Base-by-base conservation (phyloP, 192 early-diverging fungal genomes). In the Phycomyces nitens region DNA sequence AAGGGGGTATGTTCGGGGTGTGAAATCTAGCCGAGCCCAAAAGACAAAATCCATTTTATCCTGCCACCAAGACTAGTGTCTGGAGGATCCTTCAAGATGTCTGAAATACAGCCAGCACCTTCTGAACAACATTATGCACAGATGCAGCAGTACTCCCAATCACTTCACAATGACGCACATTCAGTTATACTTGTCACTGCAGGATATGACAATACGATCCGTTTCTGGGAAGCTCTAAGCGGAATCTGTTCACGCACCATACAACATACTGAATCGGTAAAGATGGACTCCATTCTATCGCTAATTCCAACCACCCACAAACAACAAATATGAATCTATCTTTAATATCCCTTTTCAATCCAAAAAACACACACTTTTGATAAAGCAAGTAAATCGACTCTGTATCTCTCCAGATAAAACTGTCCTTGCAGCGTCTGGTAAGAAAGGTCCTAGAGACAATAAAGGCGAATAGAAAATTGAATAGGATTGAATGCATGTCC, bases 371-470 rank as follows among this genome's bases (percentile, higher is more conserved):
- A 34, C 29, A 34, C 42, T 39, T 50, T 16, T 24, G 16, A 23
- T 53, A 54, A 61, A 93, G 91, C 92, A 94, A 87, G 89, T 95
- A 20, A 95, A 95, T 71, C 71, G 87, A 51, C 73, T 95, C 27
- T 85, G 86, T 40, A 93, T 95, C 11, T 93, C 93, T 12, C 92
- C 92, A 8, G 93, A 95, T 69, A 95, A 95, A 62, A 80, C 91
- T 21, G 89, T 86, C 68, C 70, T 95, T 15, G 93, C 87, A 14
- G 93, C 93, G 11, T 91, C 92, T 24, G 91, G 89, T 34, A 34
- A 34, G 29, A 34, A 34, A 5, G 29, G 29, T 34, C 29, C 2
- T 5, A 34, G 29, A 34, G 29, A 34, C 29, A 34, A 34, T 34
- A 34, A 5, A 34, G 2, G 7, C 83, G 68, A 16, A 59, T 60